Evolutionary conservation across 2,329 filamentous ascomycete genomes (phyloP).

Genomic region (Lizonia empirigonia): DNA sequence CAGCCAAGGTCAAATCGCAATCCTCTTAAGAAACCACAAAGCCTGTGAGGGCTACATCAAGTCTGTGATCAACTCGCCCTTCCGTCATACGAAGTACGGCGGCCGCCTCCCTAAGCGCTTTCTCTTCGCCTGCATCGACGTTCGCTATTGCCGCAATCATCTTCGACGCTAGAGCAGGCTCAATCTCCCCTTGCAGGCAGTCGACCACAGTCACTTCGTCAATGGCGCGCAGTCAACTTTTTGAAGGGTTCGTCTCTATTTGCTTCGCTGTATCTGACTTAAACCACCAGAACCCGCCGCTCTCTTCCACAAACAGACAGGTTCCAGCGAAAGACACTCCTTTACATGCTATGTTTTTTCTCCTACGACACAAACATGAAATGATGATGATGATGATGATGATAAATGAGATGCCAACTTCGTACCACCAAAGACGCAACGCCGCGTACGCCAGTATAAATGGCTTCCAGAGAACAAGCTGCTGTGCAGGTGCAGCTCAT

Average conservation of each 20-base stretch:
- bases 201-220: not conserved
- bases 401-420: conserved; percentile 33
- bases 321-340: conserved; percentile 28
- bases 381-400: conserved; percentile 25
- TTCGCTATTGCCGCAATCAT: too few species aligned
- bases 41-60: too few species aligned
- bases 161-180: not conserved
- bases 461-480: conserved; percentile 27
- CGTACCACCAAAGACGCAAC: conserved; percentile 29
- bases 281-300: conserved; percentile 19
- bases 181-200: not conserved
- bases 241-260: conserved; percentile 25
- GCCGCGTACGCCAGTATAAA: conserved; percentile 36
- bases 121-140: too few species aligned
- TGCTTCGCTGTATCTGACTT: conserved; percentile 31
- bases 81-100: too few species aligned
- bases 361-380: conserved; percentile 31
- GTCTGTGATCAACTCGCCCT: too few species aligned
- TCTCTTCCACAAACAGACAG: conserved; percentile 24
- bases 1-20: too few species aligned
- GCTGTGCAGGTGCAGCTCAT: conserved; percentile 26
- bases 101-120: too few species aligned
- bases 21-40: too few species aligned
- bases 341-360: conserved; percentile 38
- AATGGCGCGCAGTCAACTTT: conserved; percentile 14